A percentile compares a stretch with the other conserved stretches of the same genome.
Conservation (phyloP, 2,329 filamentous ascomycete species). For the Coniella vitis region DNA sequence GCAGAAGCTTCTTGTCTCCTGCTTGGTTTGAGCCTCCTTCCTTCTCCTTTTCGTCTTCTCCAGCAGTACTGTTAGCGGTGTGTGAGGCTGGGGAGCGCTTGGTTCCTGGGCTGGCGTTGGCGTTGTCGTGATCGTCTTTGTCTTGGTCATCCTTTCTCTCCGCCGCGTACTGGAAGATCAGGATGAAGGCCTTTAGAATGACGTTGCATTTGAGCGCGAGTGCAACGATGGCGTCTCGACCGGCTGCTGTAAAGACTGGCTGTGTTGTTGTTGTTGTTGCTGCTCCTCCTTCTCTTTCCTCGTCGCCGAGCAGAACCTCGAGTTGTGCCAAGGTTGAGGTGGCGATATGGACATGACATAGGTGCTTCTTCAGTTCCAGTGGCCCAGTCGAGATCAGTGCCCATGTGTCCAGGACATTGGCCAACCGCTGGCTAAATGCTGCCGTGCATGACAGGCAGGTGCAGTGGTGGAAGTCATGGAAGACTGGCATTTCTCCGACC, state of each 20-base stretch:
- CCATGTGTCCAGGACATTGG: background rate
- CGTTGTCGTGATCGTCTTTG: background rate
- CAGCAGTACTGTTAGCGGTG: too few species aligned
- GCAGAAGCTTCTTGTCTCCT: background rate
- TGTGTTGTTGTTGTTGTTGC: background rate
- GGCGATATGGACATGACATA: too few species aligned
- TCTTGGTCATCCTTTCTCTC: background rate
- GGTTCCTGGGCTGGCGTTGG: too few species aligned
- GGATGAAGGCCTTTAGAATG: slow-evolving; percentile 7
- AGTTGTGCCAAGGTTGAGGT: slow-evolving; percentile 2
- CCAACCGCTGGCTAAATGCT: slow-evolving; percentile 11
- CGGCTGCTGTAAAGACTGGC: background rate
- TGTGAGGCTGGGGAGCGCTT: too few species aligned
- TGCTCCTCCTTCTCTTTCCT: background rate
- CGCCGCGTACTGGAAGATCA: background rate
- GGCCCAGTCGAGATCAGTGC: too few species aligned
- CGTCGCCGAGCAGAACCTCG: background rate
- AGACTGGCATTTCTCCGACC: too few species aligned
- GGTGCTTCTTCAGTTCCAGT: too few species aligned
- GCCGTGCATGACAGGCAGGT: slow-evolving; percentile 2
- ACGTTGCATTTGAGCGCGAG: slow-evolving; percentile 7
- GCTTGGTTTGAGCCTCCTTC: too few species aligned
- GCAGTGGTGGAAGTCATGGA: background rate
- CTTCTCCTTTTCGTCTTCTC: background rate
- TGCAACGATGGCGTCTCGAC: background rate